A percentile compares a stretch with the other conserved stretches of the same genome.
Evolutionary conservation across 2,329 filamentous ascomycete genomes (phyloP).

Genomic region (Myriosclerotinia curreyana): DNA sequence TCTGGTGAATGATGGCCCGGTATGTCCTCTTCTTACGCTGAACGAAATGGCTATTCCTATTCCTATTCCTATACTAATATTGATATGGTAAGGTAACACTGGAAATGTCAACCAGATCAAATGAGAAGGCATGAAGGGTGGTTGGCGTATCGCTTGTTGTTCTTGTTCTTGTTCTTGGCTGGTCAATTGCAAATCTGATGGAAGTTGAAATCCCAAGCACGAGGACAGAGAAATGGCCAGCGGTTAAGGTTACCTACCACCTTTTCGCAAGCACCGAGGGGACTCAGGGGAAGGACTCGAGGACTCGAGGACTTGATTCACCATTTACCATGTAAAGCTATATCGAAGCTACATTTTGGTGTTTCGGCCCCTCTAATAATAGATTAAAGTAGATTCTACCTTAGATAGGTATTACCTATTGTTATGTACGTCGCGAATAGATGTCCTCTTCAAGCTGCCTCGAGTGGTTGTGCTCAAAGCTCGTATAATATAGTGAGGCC

Average conservation of each 20-base stretch:
- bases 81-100: constrained; percentile 33
- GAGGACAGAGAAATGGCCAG: background rate
- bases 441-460: too few relatives aligned
- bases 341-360: background rate
- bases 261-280: too few relatives aligned
- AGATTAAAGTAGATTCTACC: background rate
- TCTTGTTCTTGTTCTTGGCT: background rate
- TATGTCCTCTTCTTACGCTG: constrained; percentile 35
- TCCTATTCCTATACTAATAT: background rate
- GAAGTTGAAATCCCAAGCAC: background rate
- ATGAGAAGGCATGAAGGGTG: constrained; percentile 22
- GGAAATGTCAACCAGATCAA: constrained; percentile 35
- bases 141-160: constrained; percentile 3
- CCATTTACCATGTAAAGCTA: background rate
- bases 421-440: too few relatives aligned
- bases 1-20: constrained; percentile 79
- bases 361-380: constrained; percentile 4
- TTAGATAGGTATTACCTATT: too few relatives aligned
- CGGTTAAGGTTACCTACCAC: background rate
- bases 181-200: background rate
- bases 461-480: too few relatives aligned
- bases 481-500: too few relatives aligned
- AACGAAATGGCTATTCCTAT: background rate
- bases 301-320: too few relatives aligned
- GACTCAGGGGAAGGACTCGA: too few relatives aligned